Evolutionary conservation across 192 early-diverging fungal species (phyloP), one percentile per base, ranked within the genome.

Genomic region (Backusella australiensis): DNA sequence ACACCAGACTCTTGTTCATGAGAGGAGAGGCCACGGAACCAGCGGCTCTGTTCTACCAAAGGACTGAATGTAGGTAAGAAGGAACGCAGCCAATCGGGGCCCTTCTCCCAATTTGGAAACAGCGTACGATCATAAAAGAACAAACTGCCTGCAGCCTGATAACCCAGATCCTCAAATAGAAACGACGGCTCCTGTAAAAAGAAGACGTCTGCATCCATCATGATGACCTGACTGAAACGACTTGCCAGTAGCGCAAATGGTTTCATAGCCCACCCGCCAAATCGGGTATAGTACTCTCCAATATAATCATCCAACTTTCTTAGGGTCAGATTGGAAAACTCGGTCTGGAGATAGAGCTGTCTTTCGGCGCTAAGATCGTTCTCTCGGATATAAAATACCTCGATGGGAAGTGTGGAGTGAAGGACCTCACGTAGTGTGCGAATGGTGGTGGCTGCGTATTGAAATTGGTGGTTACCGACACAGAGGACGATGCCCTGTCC

Each of bases 1-100:
- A 90, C 86, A n/a, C 91, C 90, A 3, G 88, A 87, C 49, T 92
- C 90, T 53, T 86, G 82, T 75, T 92, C 91, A 69, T 90, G 14
- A 46, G 56, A 15, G 75, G 80, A 34, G 32, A 12, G 6, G 44
- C 66, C 15, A 73, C 74, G 63, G 75, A 81, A 75, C 80, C 78
- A 42, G 79, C 81, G 14, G 73, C 70, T 77, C 34, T 77, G 63
- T 46, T 14, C 65, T 23, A 26, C 67, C 67, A 11, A 81, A 83
- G 77, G 83, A 77, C 46, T 79, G 32, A 65, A 65, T 21, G 76
- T 77, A 19, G 76, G 69, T 46, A 77, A 67, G 39, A 77, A 77
- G 4, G 76, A 77, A 3, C 59, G 76, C 41, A 77, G 41, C 76
- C 76, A 77, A 56, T n/a, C 81, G 81, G 53, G 77, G 74, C 75